phyloP scores from a whole-genome alignment of 306 rosid genomes.

The Bauhinia variegata region DNA sequence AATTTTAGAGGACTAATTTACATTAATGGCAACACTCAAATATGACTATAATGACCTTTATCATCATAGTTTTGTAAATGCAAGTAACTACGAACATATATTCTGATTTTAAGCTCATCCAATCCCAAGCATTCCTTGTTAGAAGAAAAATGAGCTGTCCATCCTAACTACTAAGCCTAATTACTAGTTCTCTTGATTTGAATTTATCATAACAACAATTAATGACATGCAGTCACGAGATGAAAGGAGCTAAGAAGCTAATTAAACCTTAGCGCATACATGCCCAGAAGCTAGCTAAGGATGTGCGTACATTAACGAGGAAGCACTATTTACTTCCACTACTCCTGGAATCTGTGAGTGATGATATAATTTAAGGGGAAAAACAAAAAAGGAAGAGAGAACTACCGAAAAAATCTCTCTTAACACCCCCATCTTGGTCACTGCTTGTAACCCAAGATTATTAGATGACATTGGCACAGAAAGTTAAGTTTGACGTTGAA shows the following conservation, averaged over 20 bases:
- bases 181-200: slow-evolving; percentile 1
- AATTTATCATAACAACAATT: slow-evolving; percentile 31
- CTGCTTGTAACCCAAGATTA: slow-evolving; percentile 17
- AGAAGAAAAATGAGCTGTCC: neutral
- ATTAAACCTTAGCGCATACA: slow-evolving; percentile 15
- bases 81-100: neutral
- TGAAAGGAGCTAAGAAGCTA: slow-evolving; percentile 10
- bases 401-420: neutral
- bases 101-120: neutral
- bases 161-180: neutral
- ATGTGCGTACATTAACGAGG: slow-evolving; percentile 14
- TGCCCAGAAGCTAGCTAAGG: neutral
- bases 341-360: slow-evolving; percentile 18
- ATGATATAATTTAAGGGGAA: slow-evolving; percentile 27
- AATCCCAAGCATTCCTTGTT: neutral
- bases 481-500: slow-evolving; percentile 20
- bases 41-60: neutral
- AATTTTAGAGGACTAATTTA: slow-evolving; percentile 23
- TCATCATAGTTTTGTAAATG: neutral
- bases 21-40: slow-evolving; percentile 26
- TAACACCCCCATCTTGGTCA: slow-evolving; percentile 17
- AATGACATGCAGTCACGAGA: slow-evolving; percentile 11
- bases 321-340: slow-evolving; percentile 27
- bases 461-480: neutral
- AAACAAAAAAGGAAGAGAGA: neutral